Evolutionary conservation across 768 basidiomycete species (phyloP).

Genomic region (Rhizopogon roseolus): DNA sequence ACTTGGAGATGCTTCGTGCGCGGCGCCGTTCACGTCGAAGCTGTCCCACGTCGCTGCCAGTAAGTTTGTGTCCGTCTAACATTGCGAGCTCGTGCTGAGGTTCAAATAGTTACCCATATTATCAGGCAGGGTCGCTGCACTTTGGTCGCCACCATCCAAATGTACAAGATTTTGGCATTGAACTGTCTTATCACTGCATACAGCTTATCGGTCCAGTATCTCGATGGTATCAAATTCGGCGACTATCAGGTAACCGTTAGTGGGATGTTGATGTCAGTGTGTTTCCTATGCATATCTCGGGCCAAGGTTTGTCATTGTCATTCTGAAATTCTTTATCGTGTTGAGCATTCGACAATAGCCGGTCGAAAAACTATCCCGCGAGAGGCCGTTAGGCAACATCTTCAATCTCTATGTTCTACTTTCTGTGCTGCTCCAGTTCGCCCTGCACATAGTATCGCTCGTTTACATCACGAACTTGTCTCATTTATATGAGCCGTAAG

Average conservation of each 20-base stretch:
- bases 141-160: conserved; percentile 96
- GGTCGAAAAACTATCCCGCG: conserved; percentile 91
- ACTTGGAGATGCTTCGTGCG: conserved; percentile 98
- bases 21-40: conserved; percentile 98
- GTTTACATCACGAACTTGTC: conserved; percentile 92
- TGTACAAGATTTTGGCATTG: conserved; percentile 98
- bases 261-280: conserved; percentile 87
- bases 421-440: conserved; percentile 90
- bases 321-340: neutral
- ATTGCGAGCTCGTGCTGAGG: neutral
- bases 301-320: conserved; percentile 62
- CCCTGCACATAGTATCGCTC: conserved; percentile 85
- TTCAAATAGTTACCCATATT: conserved; percentile 78
- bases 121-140: conserved; percentile 99
- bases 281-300: conserved; percentile 92
- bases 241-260: conserved; percentile 98
- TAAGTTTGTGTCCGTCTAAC: conserved; percentile 35
- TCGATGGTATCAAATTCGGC: conserved; percentile 98
- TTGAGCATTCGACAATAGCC: conserved; percentile 48
- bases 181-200: conserved; percentile 99
- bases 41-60: conserved; percentile 95
- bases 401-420: conserved; percentile 95
- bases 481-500: conserved; percentile 72
- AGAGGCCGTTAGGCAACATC: conserved; percentile 85
- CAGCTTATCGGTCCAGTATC: conserved; percentile 93